A percentile compares a stretch with the other conserved stretches of the same genome.
phyloP scores from a whole-genome alignment of 2,329 filamentous ascomycete genomes.

The Tolypocladium sp. region DNA sequence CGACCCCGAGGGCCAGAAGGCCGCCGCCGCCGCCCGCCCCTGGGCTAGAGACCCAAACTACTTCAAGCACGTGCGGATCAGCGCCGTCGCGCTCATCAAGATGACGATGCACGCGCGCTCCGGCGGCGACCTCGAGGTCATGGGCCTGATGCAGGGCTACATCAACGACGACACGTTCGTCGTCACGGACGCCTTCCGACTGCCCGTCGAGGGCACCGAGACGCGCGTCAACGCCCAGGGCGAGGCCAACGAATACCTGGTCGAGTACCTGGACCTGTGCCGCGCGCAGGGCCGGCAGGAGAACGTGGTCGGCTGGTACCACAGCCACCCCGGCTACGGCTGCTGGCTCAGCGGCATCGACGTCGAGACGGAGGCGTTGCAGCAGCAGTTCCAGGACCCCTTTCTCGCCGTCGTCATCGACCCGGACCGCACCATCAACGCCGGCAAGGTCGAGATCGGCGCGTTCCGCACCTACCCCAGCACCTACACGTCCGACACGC shows the following conservation, averaged over 20 bases:
- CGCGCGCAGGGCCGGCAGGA: constrained; percentile 71
- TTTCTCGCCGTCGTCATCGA: constrained; percentile 96
- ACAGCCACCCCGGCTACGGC: constrained; percentile 93
- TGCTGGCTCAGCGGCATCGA: constrained; percentile 98
- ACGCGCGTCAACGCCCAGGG: constrained; percentile 93
- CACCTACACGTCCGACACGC: constrained; percentile 47
- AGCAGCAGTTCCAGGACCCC: constrained; percentile 80
- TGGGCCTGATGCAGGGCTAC: constrained; percentile 97
- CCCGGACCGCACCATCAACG: constrained; percentile 87
- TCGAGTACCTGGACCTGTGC: constrained; percentile 70
- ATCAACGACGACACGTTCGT: constrained; percentile 78
- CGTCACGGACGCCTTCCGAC: constrained; percentile 85
- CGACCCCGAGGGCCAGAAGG: constrained; percentile 58
- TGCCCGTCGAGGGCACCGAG: constrained; percentile 97
- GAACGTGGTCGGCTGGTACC: constrained; percentile 97
- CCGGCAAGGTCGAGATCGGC: constrained; percentile 93
- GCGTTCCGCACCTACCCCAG: constrained; percentile 88
- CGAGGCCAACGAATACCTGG: constrained; percentile 95
- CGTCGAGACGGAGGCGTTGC: constrained; percentile 75
- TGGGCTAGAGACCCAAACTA: constrained; percentile 75
- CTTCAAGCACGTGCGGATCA: constrained; percentile 91
- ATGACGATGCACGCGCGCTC: constrained; percentile 99
- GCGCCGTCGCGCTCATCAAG: constrained; percentile 87
- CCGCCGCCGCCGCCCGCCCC: constrained; percentile 54
- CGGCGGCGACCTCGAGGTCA: constrained; percentile 84